Conservation (phyloP, 371 early-diverging fungal species). For the Mortierella sp. region DNA sequence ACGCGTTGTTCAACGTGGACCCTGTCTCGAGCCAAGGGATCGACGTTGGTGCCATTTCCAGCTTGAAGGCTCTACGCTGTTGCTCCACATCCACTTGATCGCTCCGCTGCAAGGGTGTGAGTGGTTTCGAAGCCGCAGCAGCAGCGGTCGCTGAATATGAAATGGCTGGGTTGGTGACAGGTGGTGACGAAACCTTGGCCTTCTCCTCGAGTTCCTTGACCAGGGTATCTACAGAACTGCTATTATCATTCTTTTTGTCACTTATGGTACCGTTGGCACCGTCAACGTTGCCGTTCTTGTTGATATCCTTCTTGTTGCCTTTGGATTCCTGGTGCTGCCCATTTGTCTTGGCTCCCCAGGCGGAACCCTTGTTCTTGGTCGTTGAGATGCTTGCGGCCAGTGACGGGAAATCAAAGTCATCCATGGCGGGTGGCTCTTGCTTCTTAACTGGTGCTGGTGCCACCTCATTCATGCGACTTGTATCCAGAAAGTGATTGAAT, state of each 20-base stretch:
- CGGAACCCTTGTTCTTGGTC: slow-evolving; percentile 25
- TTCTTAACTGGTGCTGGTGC: slow-evolving; percentile 19
- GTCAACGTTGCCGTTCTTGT: background rate
- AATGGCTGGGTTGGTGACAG: slow-evolving; percentile 21
- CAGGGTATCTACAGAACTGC: slow-evolving; percentile 18
- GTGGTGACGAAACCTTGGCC: slow-evolving; percentile 32
- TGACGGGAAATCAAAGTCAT: slow-evolving; percentile 50
- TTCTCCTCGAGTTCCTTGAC: slow-evolving; percentile 25
- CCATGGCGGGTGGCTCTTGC: slow-evolving; percentile 46
- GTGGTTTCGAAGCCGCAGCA: slow-evolving; percentile 45
- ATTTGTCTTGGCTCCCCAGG: slow-evolving; percentile 10
- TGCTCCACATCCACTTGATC: slow-evolving; percentile 13
- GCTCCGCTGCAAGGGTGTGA: slow-evolving; percentile 28
- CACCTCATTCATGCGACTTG: slow-evolving; percentile 15
- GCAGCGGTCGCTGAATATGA: slow-evolving; percentile 51
- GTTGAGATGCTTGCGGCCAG: slow-evolving; percentile 26
- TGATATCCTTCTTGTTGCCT: slow-evolving; percentile 5
- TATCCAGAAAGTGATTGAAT: slow-evolving; percentile 70
- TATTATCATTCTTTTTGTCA: background rate
- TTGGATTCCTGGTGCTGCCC: background rate
- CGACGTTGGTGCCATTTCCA: slow-evolving; percentile 53
- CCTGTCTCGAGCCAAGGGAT: slow-evolving; percentile 72
- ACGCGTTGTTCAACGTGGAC: slow-evolving; percentile 56
- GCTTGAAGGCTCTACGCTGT: slow-evolving; percentile 25
- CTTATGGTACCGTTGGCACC: slow-evolving; percentile 1